Evolutionary conservation across 225 moss, liverwort and hornwort genomes (phyloP).

Genomic region (Physcomitrium patens): DNA sequence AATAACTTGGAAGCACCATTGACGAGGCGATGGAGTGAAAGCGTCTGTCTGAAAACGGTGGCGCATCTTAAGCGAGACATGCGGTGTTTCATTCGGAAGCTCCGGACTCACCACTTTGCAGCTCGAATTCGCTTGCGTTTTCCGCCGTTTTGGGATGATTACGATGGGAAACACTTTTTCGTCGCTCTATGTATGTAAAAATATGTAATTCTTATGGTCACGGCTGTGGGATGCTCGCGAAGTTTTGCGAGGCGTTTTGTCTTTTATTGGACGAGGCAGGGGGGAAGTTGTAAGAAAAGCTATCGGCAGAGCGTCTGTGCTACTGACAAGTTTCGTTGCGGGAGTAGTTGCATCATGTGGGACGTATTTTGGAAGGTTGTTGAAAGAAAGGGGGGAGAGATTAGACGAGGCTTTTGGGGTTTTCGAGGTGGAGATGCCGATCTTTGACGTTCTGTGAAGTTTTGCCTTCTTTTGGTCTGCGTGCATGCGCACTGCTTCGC

Average conservation of each 20-base stretch:
- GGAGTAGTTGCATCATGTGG: background rate
- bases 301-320: background rate
- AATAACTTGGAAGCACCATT: background rate
- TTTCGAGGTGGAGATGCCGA: too few relatives aligned
- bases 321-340: slow-evolving; percentile 10
- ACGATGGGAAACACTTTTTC: slow-evolving; percentile 7
- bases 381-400: slow-evolving; percentile 2
- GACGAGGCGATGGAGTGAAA: background rate
- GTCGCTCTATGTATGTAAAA: too few relatives aligned
- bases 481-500: background rate
- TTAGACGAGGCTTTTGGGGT: background rate
- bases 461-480: background rate
- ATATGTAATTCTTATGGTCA: background rate
- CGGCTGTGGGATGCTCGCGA: background rate
- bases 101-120: slow-evolving; percentile 11
- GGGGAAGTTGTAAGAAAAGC: background rate
- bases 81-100: background rate
- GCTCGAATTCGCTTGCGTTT: background rate
- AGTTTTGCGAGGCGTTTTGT: slow-evolving; percentile 4
- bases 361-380: background rate
- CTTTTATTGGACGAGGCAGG: background rate
- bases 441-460: slow-evolving; percentile 2
- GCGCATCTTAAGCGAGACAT: background rate
- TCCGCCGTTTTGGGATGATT: background rate
- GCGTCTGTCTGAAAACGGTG: background rate